Evolutionary conservation across 768 basidiomycete species (phyloP).

Genomic region (Serendipita sp.): DNA sequence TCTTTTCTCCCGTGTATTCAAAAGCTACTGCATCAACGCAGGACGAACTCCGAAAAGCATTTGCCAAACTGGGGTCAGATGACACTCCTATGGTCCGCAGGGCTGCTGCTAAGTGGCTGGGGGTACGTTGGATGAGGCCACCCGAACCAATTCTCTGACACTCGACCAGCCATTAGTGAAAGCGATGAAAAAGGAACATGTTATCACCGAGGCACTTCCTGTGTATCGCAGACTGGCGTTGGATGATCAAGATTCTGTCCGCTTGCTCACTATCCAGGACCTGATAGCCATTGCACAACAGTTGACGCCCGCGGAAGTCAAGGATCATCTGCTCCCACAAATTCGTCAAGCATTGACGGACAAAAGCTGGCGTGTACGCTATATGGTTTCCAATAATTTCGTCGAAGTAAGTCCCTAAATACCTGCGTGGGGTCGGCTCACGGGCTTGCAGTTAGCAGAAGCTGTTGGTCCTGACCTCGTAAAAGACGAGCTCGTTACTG

Average conservation of each 20-base stretch:
- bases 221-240: conserved; percentile 85
- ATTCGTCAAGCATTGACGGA: conserved; percentile 78
- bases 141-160: conserved; percentile 6
- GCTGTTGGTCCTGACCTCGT: conserved; percentile 81
- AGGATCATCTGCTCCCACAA: conserved; percentile 74
- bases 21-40: conserved; percentile 56
- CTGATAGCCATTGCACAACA: conserved; percentile 82
- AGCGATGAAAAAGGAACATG: conserved; percentile 60
- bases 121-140: conserved; percentile 34
- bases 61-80: conserved; percentile 65
- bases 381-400: conserved; percentile 96
- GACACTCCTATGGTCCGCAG: conserved; percentile 98
- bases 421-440: conserved; percentile 5
- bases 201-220: conserved; percentile 74
- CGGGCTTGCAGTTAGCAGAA: conserved; percentile 59
- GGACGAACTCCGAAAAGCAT: conserved; percentile 79
- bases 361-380: conserved; percentile 97
- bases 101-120: conserved; percentile 91
- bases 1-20: conserved; percentile 80
- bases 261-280: conserved; percentile 87
- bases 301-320: conserved; percentile 74
- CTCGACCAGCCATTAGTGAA: conserved; percentile 52
- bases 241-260: conserved; percentile 97
- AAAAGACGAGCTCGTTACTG: conserved; percentile 81
- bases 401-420: conserved; percentile 47